phyloP scores from a whole-genome alignment of 257 asterid genomes.

The Solanum etuberosum region DNA sequence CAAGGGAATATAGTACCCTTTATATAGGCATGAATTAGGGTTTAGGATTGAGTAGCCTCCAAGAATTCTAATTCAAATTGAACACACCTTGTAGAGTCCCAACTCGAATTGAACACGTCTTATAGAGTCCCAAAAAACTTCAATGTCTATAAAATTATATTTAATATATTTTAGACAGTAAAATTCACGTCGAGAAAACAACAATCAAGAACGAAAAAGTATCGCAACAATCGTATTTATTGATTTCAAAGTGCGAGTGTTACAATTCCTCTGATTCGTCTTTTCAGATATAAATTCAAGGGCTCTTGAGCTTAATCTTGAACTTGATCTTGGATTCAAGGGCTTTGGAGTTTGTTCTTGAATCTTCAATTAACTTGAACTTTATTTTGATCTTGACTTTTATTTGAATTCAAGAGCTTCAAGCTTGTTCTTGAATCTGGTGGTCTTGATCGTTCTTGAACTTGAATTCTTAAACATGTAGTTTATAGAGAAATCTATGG shows the following conservation, averaged over 20 bases:
- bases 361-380: neutral
- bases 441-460: neutral
- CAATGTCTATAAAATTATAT: neutral
- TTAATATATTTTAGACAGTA: neutral
- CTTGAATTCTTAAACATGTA: neutral
- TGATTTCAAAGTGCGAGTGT: neutral
- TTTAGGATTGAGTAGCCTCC: neutral
- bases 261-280: neutral
- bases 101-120: neutral
- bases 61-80: neutral
- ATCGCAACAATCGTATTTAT: neutral
- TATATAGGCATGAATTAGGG: neutral
- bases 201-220: neutral
- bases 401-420: neutral
- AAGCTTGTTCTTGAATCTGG: neutral
- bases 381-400: neutral
- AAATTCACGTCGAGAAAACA: neutral
- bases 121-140: neutral
- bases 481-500: neutral
- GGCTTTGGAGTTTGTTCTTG: neutral
- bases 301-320: neutral
- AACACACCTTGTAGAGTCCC: neutral
- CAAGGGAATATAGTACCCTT: neutral
- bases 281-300: neutral
- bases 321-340: neutral